Conservation (phyloP, 2,329 filamentous ascomycete species). For the Apiospora pterosperma region DNA sequence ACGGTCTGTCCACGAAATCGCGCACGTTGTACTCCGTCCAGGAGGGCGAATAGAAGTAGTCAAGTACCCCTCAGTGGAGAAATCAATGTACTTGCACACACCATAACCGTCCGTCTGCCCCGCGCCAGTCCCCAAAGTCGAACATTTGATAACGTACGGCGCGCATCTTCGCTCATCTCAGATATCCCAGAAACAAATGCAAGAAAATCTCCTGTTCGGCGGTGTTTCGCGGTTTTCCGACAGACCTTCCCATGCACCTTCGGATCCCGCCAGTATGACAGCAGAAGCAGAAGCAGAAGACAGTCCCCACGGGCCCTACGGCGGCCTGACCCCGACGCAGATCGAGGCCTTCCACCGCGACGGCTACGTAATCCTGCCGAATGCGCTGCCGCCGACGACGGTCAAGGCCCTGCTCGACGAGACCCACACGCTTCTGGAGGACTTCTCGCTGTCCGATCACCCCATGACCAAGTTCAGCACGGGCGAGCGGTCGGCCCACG, state of each 20-base stretch:
- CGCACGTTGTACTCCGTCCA: background rate
- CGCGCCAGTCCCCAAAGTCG: background rate
- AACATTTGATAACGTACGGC: background rate
- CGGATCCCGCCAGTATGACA: background rate
- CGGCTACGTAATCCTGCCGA: slow-evolving; percentile 85
- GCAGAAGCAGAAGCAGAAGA: slow-evolving; percentile 12
- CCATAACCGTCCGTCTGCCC: background rate
- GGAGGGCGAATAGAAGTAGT: background rate
- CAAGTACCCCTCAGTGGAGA: slow-evolving; percentile 5
- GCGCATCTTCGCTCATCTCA: background rate
- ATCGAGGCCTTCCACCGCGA: slow-evolving; percentile 71
- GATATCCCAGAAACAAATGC: background rate
- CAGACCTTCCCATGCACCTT: background rate
- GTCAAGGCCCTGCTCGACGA: slow-evolving; percentile 68
- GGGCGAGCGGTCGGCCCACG: slow-evolving; percentile 70
- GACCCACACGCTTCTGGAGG: slow-evolving; percentile 69
- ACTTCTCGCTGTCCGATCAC: slow-evolving; percentile 77
- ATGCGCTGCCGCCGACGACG: slow-evolving; percentile 66
- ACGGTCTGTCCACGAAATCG: background rate
- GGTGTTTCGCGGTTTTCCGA: background rate
- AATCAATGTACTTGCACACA: background rate
- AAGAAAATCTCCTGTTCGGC: background rate
- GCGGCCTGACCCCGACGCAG: slow-evolving; percentile 69
- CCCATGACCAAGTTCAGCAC: slow-evolving; percentile 94
- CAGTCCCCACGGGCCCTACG: slow-evolving; percentile 17